Evolutionary conservation across 805 yeast genomes (phyloP), one percentile per base, ranked within the genome.

Genomic region (Blastobotrys peoriensis): DNA sequence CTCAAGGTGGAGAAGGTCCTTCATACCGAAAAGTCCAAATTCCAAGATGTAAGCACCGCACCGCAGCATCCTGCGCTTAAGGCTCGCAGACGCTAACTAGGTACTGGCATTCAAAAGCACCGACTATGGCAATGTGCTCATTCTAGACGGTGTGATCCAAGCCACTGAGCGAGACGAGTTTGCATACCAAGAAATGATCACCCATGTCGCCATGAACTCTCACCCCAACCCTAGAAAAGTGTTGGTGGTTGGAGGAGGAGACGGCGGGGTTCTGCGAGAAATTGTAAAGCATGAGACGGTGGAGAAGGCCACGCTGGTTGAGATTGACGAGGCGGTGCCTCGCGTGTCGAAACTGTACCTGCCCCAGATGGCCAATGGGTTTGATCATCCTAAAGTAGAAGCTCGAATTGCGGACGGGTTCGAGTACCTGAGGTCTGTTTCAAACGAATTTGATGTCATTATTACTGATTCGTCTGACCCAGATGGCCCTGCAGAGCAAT

Each of bases 401-500:
- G 87, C 88, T 45, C 87, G 83, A 67, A 83, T 91, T 60, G 96
- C 95, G 53, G 98, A 91, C 64, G 98, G 98, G n/a, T 91, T 91
- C 76, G 88, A 91, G 73, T 91, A 86, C 69, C 76, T 91, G 64
- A 81, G 82, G 40, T 85, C 84, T 59, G 78, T 83, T 73, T 79
- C 81, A 65, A 83, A 86, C 71, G 77, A 86, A 46, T 91, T 86
- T 58, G 98, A 91, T 63, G 97, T 89, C 39, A 91, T 91, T 66
- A 84, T 91, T 66, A 91, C 98, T 41, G 98, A 91, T 65, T 88
- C 97, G 23, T 86, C 96, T 27, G 98, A 91, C 67, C 98, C 98
- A 40, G 98, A 91, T 67, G 98, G 98, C 45, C 98, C 98, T 27
- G 98, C 98, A 41, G 96, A 83, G 66, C 74, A 86, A 30, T 75